A percentile compares a stretch with the other conserved stretches of the same genome.
Conservation (phyloP, 2,329 filamentous ascomycete species). For the Colletotrichum sp. region DNA sequence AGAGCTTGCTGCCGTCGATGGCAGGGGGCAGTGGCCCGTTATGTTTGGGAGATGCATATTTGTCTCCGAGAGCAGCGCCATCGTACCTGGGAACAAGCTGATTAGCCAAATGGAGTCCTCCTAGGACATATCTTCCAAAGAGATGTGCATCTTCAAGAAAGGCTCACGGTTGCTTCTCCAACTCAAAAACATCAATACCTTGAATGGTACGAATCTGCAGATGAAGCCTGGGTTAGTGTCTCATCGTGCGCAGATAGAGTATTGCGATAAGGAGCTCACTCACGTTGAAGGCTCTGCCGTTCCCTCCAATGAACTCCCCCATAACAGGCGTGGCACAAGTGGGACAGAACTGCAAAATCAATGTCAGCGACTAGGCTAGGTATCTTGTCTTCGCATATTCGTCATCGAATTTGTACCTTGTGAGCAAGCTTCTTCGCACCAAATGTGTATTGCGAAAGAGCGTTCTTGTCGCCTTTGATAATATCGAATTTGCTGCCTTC, state of each 20-base stretch:
- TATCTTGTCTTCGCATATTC: not conserved
- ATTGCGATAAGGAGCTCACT: slow-evolving; percentile 1
- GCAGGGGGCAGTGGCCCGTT: slow-evolving; percentile 43
- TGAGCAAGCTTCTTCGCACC: slow-evolving; percentile 41
- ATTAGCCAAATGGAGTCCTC: not conserved
- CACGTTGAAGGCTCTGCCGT: slow-evolving; percentile 45
- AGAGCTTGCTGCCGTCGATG: slow-evolving; percentile 42
- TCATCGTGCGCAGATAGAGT: not conserved
- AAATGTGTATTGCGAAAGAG: slow-evolving; percentile 49
- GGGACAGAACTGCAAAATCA: slow-evolving; percentile 51
- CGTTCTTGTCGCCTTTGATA: slow-evolving; percentile 47
- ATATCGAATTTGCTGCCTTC: slow-evolving; percentile 37
- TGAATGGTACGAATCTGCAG: slow-evolving; percentile 47
- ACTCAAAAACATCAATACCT: slow-evolving; percentile 41
- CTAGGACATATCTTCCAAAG: not conserved
- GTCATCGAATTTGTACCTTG: slow-evolving; percentile 39
- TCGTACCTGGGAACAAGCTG: slow-evolving; percentile 36
- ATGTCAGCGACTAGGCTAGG: not conserved
- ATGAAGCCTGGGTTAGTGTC: fast-evolving
- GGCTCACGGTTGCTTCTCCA: slow-evolving; percentile 41
- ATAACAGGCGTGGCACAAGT: slow-evolving; percentile 52
- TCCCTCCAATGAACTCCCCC: slow-evolving; percentile 27
- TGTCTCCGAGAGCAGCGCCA: slow-evolving; percentile 32
- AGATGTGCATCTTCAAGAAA: fast-evolving
- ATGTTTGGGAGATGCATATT: slow-evolving; percentile 39